Conservation (phyloP, 768 basidiomycete species). For the Royoungia palumana region DNA sequence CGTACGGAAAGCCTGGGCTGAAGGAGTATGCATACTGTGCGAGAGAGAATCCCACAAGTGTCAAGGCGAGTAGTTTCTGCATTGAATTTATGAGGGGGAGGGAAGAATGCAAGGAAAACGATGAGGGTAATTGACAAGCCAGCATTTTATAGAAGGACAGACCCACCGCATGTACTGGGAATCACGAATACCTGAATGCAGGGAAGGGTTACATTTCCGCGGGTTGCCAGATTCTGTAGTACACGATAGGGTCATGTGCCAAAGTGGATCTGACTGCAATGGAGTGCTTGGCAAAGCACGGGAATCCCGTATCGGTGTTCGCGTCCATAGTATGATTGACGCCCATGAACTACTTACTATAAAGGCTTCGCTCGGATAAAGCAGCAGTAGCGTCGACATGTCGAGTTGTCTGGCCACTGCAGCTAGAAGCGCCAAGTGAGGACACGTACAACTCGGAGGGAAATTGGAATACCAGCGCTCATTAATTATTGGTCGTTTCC, state of each 20-base stretch:
- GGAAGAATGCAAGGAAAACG: constrained; percentile 37
- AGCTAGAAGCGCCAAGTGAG: neutral
- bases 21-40: constrained; percentile 31
- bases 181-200: neutral
- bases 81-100: constrained; percentile 46
- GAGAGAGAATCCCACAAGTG: constrained; percentile 30
- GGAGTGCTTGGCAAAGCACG: no score
- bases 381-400: neutral
- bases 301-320: neutral
- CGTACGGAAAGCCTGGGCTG: constrained; percentile 66
- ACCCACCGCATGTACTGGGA: neutral
- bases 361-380: neutral
- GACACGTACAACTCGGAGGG: neutral
- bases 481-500: neutral
- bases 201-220: constrained; percentile 9
- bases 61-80: constrained; percentile 8
- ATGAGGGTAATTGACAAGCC: neutral
- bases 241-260: constrained; percentile 3
- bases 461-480: neutral
- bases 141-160: constrained; percentile 17
- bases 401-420: neutral
- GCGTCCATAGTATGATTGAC: neutral
- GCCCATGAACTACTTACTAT: neutral
- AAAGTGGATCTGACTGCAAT: neutral
- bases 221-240: neutral